phyloP scores from a whole-genome alignment of 148 eudicot species.

The Linanthus parryae region DNA sequence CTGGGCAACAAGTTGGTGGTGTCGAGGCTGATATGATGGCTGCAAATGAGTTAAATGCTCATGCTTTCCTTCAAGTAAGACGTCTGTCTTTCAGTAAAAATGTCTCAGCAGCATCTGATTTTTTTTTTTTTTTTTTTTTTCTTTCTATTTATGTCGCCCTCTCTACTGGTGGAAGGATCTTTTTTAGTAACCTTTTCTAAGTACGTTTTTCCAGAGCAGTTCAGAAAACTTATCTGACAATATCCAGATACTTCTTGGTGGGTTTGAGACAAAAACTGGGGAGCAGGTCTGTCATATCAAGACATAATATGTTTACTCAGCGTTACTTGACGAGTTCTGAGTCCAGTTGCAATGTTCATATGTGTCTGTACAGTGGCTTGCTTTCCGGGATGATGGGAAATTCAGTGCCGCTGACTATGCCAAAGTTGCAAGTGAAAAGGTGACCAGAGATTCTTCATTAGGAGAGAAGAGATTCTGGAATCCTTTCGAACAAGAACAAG shows the following conservation, averaged over 20 bases:
- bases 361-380: conserved; percentile 89
- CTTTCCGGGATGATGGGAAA: conserved; percentile 79
- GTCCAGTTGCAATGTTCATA: no score
- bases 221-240: conserved; percentile 40
- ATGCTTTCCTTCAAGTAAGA: conserved; percentile 68
- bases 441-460: conserved; percentile 28
- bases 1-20: conserved; percentile 85
- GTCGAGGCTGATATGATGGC: conserved; percentile 97
- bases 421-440: conserved; percentile 53
- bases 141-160: no score
- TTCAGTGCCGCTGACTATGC: conserved; percentile 90
- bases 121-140: no score
- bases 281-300: conserved; percentile 65
- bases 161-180: background rate
- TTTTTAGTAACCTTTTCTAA: background rate
- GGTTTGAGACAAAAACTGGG: conserved; percentile 92
- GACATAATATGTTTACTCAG: background rate
- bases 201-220: conserved; percentile 47
- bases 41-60: conserved; percentile 83
- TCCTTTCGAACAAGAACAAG: conserved; percentile 55
- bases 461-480: conserved; percentile 66
- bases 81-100: background rate
- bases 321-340: no score
- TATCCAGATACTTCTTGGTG: conserved; percentile 70
- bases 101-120: background rate